A percentile compares a stretch with the other conserved stretches of the same genome.
Conservation (phyloP, 140 eudicot genomes). For the Erigeron philadelphicus region DNA sequence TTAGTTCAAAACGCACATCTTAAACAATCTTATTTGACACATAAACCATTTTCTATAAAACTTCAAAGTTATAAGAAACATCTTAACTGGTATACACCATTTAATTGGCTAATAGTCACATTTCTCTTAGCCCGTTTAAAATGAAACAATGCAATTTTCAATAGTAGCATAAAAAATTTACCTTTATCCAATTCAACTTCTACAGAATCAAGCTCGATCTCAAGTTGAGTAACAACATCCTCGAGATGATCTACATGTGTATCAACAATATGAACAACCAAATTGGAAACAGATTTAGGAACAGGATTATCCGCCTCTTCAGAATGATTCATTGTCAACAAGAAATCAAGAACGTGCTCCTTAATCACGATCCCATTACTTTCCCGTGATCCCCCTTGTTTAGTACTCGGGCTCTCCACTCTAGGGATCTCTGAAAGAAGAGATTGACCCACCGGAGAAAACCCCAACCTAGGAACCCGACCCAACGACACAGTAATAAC, state of each 20-base stretch:
- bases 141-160: not conserved
- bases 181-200: slow-evolving; percentile 91
- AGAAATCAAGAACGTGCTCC: slow-evolving; percentile 91
- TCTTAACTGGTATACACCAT: not conserved
- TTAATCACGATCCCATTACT: slow-evolving; percentile 57
- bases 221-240: slow-evolving; percentile 86
- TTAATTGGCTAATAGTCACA: not conserved
- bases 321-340: slow-evolving; percentile 90
- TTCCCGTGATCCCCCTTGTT: slow-evolving; percentile 36
- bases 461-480: slow-evolving; percentile 88
- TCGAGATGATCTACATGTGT: slow-evolving; percentile 96
- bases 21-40: not conserved
- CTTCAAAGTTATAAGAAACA: not conserved
- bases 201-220: slow-evolving; percentile 85
- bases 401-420: slow-evolving; percentile 63
- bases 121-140: not conserved
- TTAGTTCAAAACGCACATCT: not conserved
- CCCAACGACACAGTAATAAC: slow-evolving; percentile 59
- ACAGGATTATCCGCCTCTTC: slow-evolving; percentile 99
- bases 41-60: not conserved
- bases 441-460: slow-evolving; percentile 72
- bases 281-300: slow-evolving; percentile 76
- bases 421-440: slow-evolving; percentile 80
- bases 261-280: slow-evolving; percentile 86
- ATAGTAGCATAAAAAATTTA: slow-evolving; percentile 24